Base-by-base conservation (phyloP, 202 grass and related monocot genomes). In the Sporobolus alterniflorus region DNA sequence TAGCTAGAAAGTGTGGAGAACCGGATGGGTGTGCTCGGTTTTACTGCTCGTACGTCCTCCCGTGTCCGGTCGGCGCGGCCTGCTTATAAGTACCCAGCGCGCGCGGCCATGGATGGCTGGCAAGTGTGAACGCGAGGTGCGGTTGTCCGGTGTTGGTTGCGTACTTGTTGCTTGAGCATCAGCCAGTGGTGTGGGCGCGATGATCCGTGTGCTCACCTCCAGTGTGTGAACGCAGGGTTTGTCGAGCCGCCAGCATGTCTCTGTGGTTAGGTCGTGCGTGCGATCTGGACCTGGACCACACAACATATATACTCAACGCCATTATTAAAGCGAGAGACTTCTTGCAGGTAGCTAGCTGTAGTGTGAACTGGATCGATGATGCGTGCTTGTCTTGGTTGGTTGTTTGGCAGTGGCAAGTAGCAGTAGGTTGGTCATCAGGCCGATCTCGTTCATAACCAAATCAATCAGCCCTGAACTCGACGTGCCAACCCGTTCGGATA, bases 31-130 rank as follows among this genome's bases (percentile, higher is more conserved):
- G 30, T 36, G 71, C n/a, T n/a, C 12, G 29, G 1, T 11, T 49
- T 11, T 16, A 3, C 25, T 30, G 57, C 33, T 55, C 32, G 60
- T 31, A n/a, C 44, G 18, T 31, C 41, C 21, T 59, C 57, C 3
- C 52, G 3, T 1, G 9, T 7, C 54, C 10, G 3, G 54, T 25
- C 14, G 21, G 71, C 63, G 61, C 62, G 25, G 22, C 6, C 18
- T 18, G 17, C 46, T 20, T 44, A 69, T 84, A 84, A 60, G 61
- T 84, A 83, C 30, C 11, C 75, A n/a, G 73, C 20, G 55, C 0
- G 16, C 5, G 17, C n/a, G n/a, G n/a, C n/a, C n/a, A n/a, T n/a
- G n/a, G n/a, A n/a, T n/a, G 36, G 36, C 36, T 55, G 52, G 3
- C 50, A 39, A 9, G 29, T 63, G 60, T 63, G 60, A 32, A 63